These are phyloP conservation scores for Favolaschia claudopus DNA, from an alignment of 768 basidiomycete genomes.

Conservation along the genomic window DNA sequence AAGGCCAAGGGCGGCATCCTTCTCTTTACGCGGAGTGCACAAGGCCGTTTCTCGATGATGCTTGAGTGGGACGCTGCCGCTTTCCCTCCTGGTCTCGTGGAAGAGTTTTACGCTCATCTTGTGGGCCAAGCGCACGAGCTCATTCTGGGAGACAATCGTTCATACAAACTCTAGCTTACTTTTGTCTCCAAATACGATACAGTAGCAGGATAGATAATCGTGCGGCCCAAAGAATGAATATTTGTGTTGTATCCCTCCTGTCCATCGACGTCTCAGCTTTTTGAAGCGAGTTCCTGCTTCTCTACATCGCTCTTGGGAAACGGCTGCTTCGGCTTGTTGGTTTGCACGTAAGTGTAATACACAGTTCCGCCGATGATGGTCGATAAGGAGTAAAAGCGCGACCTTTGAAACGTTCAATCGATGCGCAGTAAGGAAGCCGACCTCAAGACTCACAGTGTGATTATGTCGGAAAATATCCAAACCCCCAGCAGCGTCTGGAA, in stretches of 20 bases:
- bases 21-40: constrained; percentile 20
- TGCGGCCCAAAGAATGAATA: no score
- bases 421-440: background rate
- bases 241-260: no score
- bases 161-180: background rate
- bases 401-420: constrained; percentile 43
- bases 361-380: constrained; percentile 71
- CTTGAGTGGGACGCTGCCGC: constrained; percentile 18
- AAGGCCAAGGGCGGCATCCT: constrained; percentile 20
- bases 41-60: constrained; percentile 14
- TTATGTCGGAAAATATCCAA: constrained; percentile 70
- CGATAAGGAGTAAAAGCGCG: constrained; percentile 66
- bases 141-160: background rate
- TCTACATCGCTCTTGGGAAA: background rate
- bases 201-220: no score
- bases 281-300: background rate
- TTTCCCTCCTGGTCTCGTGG: constrained; percentile 17
- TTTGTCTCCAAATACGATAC: no score
- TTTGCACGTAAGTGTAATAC: constrained; percentile 64
- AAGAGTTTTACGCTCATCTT: constrained; percentile 17
- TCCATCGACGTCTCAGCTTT: background rate
- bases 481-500: constrained; percentile 72
- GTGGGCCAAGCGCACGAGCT: constrained; percentile 7
- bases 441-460: constrained; percentile 57
- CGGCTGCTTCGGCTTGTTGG: background rate